A percentile compares a stretch with the other conserved stretches of the same genome.
phyloP scores from a whole-genome alignment of 805 yeast species.

The Starmerella potacharoeniae region DNA sequence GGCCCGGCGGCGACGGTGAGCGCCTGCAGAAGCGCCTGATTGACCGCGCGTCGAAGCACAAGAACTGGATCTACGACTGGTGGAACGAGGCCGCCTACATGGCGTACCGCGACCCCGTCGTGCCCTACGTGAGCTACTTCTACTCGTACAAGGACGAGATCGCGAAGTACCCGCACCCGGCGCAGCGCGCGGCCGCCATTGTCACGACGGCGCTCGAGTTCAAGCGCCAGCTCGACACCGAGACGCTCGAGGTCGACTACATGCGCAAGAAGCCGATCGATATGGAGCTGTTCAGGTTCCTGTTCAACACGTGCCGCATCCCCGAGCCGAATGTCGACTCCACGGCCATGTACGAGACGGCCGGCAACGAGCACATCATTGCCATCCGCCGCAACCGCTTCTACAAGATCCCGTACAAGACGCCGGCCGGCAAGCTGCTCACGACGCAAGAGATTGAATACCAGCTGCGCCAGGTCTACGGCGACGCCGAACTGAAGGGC shows the following conservation, averaged over 20 bases:
- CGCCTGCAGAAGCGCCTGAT: constrained; percentile 55
- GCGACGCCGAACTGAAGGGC: constrained; percentile 32
- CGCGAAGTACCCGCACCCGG: constrained; percentile 27
- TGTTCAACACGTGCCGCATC: constrained; percentile 82
- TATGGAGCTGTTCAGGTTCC: constrained; percentile 82
- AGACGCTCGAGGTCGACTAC: constrained; percentile 67
- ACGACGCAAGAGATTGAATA: constrained; percentile 34
- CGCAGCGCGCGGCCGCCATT: constrained; percentile 61
- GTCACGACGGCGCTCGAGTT: constrained; percentile 58
- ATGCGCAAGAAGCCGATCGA: constrained; percentile 75
- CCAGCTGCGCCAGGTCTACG: constrained; percentile 48
- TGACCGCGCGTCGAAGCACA: constrained; percentile 42
- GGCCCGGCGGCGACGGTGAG: constrained; percentile 52
- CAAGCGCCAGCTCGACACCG: constrained; percentile 52
- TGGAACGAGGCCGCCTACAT: constrained; percentile 94
- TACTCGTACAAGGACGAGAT: constrained; percentile 64
- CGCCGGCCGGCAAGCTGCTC: constrained; percentile 28
- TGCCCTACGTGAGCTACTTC: constrained; percentile 86
- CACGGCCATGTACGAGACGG: constrained; percentile 38
- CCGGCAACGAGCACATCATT: constrained; percentile 52
- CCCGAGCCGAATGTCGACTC: constrained; percentile 50
- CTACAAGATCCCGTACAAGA: constrained; percentile 48
- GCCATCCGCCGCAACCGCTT: constrained; percentile 68
- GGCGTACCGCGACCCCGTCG: constrained; percentile 86
- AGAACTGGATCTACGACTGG: constrained; percentile 83